Evolutionary conservation across 768 basidiomycete species (phyloP).

Genomic region (Naganishia vaughanmartiniae): DNA sequence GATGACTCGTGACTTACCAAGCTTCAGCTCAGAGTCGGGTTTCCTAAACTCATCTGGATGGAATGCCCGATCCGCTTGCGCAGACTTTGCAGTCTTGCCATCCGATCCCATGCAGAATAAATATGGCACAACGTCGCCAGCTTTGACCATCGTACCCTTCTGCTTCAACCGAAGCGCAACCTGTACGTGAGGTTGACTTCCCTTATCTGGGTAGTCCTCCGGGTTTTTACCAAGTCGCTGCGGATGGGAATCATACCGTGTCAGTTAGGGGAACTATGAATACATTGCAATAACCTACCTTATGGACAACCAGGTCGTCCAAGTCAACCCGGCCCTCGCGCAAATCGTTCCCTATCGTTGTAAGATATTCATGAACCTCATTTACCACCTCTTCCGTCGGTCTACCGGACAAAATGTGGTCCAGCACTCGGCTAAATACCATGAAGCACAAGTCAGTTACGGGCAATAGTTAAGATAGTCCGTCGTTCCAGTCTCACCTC

Average conservation of each 20-base stretch:
- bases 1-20: conserved; percentile 60
- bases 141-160: conserved; percentile 72
- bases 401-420: conserved; percentile 86
- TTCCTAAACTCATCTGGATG: conserved; percentile 89
- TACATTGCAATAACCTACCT: conserved; percentile 58
- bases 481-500: conserved; percentile 61
- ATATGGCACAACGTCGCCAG: conserved; percentile 93
- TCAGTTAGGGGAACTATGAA: background rate
- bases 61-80: conserved; percentile 83
- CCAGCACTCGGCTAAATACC: conserved; percentile 72
- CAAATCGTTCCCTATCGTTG: conserved; percentile 71
- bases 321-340: conserved; percentile 71
- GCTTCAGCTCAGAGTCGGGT: conserved; percentile 64
- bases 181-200: conserved; percentile 92
- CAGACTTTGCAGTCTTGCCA: conserved; percentile 67
- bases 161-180: conserved; percentile 88
- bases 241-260: background rate
- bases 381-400: conserved; percentile 83
- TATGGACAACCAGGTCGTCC: conserved; percentile 94
- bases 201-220: conserved; percentile 93
- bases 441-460: background rate
- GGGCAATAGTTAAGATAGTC: background rate
- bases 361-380: conserved; percentile 87
- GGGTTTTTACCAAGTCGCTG: conserved; percentile 95
- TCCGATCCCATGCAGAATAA: conserved; percentile 76